A percentile compares a stretch with the other conserved stretches of the same genome.
phyloP scores from a whole-genome alignment of 1,139 yeast species.

The Insectozyma bohioensis region DNA sequence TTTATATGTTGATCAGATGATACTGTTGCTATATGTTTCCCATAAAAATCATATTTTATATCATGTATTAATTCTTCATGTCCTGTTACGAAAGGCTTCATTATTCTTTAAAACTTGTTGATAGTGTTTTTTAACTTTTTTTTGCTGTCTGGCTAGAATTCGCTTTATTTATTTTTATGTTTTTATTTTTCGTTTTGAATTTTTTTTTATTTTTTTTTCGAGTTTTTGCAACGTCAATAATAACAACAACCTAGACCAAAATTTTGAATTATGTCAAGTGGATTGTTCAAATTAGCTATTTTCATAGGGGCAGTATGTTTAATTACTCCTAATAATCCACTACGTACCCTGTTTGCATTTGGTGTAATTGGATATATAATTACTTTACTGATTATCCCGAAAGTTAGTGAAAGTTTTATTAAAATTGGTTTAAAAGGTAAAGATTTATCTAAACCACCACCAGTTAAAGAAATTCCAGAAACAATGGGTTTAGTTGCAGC shows the following conservation, averaged over 20 bases:
- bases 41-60: conserved; percentile 85
- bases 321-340: conserved; percentile 33
- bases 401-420: conserved; percentile 63
- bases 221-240: conserved; percentile 2
- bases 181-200: conserved; percentile 2
- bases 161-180: conserved; percentile 2
- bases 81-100: conserved; percentile 77
- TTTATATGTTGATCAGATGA: conserved; percentile 91
- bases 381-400: conserved; percentile 64
- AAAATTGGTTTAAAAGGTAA: conserved; percentile 79
- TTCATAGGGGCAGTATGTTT: conserved; percentile 20
- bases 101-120: conserved; percentile 12
- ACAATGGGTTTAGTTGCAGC: conserved; percentile 90
- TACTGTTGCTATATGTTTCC: conserved; percentile 85
- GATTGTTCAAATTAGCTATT: conserved; percentile 16
- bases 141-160: not conserved
- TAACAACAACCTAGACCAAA: not conserved
- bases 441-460: conserved; percentile 73
- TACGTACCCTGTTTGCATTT: conserved; percentile 61
- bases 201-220: conserved; percentile 2
- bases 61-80: conserved; percentile 92
- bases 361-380: conserved; percentile 63
- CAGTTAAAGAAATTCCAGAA: conserved; percentile 69
- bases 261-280: conserved; percentile 7
- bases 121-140: not conserved